A percentile compares a stretch with the other conserved stretches of the same genome.
phyloP scores from a whole-genome alignment of 306 rosid genomes.

The Inga laurina region DNA sequence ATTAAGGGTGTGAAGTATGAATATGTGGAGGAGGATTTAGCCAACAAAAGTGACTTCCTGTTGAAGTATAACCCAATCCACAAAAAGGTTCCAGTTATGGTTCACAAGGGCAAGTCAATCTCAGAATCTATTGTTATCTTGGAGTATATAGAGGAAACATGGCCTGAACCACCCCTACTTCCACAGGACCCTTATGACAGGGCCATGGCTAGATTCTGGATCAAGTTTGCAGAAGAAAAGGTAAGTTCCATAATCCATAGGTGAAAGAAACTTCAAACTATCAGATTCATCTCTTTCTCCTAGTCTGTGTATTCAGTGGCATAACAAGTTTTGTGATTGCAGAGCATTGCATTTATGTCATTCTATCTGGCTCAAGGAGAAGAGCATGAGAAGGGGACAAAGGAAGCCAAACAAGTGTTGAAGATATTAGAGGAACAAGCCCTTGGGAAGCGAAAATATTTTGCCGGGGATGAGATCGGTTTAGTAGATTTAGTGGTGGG shows the following conservation, averaged over 20 bases:
- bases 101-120: conserved; percentile 34
- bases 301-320: not conserved
- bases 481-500: conserved; percentile 32
- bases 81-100: conserved; percentile 34
- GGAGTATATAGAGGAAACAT: conserved; percentile 38
- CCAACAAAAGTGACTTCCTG: conserved; percentile 23
- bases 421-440: conserved; percentile 39
- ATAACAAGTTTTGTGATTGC: not conserved
- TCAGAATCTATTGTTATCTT: conserved; percentile 32
- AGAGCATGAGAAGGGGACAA: conserved; percentile 33
- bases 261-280: not conserved
- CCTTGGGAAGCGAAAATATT: conserved; percentile 38
- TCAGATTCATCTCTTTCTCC: not conserved
- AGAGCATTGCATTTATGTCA: not conserved
- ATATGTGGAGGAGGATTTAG: conserved; percentile 24
- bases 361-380: conserved; percentile 18
- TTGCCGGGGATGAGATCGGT: conserved; percentile 36
- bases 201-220: conserved; percentile 40
- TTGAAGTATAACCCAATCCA: conserved; percentile 32
- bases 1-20: conserved; percentile 16
- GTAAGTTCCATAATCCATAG: conserved; percentile 18
- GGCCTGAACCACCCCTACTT: conserved; percentile 36
- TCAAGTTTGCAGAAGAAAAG: conserved; percentile 35
- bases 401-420: conserved; percentile 24
- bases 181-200: conserved; percentile 34